A percentile compares a stretch with the other conserved stretches of the same genome.
Conservation (phyloP, 1,284 basidiomycete species). For the Naganishia sp. region DNA sequence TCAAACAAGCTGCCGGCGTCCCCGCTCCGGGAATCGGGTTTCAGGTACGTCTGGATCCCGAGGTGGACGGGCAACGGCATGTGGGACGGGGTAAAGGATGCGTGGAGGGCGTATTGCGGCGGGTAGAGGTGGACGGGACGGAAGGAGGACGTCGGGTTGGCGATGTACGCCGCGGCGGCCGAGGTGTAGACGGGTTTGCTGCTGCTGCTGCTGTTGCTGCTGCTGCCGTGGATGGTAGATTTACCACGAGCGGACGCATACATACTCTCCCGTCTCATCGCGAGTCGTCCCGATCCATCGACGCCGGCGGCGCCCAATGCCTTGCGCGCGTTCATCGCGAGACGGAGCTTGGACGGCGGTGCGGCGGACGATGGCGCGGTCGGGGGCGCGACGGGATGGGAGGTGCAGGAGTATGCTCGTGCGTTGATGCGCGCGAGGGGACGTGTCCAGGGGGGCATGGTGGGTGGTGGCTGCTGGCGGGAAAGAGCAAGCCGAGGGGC, state of each 20-base stretch:
- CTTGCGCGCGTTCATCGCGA: conserved; percentile 20
- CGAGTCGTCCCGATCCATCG: conserved; percentile 13
- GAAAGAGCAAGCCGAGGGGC: background rate
- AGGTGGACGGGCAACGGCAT: conserved; percentile 32
- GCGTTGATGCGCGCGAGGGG: conserved; percentile 1
- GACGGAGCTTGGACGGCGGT: conserved; percentile 3
- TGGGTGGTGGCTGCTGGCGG: background rate
- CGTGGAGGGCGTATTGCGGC: conserved; percentile 29
- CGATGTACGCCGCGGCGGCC: background rate
- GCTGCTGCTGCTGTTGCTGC: background rate
- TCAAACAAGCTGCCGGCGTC: background rate
- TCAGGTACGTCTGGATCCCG: conserved; percentile 25
- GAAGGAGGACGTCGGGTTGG: conserved; percentile 6
- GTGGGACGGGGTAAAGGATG: conserved; percentile 30
- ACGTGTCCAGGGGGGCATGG: conserved; percentile 14
- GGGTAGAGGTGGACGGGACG: conserved; percentile 27
- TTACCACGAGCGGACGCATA: background rate
- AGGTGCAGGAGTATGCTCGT: conserved; percentile 18
- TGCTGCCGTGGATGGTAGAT: background rate
- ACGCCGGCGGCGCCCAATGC: conserved; percentile 5
- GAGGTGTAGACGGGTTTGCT: background rate
- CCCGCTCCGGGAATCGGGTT: conserved; percentile 5
- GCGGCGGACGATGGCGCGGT: background rate
- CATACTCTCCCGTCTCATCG: conserved; percentile 12
- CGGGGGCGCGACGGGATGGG: background rate